These are phyloP conservation scores for Vitis amurensis DNA, from an alignment of 164 flowering plant genomes.

Conservation along the genomic window DNA sequence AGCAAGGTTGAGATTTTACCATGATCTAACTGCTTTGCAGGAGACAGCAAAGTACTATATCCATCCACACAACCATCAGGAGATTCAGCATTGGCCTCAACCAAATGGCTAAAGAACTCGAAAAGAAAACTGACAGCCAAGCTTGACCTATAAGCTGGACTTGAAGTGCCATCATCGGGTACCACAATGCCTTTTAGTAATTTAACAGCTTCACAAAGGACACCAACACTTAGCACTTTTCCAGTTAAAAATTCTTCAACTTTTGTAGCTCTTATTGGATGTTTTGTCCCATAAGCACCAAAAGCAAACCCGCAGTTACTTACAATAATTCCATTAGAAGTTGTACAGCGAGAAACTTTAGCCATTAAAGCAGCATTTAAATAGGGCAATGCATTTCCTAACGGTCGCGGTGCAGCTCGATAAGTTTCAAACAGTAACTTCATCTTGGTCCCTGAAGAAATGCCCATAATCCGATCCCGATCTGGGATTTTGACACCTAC, in stretches of 20 bases:
- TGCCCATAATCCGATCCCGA: slow-evolving; percentile 20
- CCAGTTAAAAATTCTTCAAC: slow-evolving; percentile 69
- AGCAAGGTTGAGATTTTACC: slow-evolving; percentile 27
- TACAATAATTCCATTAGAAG: slow-evolving; percentile 29
- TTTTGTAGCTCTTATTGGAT: slow-evolving; percentile 67
- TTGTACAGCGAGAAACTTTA: slow-evolving; percentile 36
- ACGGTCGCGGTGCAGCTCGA: slow-evolving; percentile 89
- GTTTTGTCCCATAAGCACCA: slow-evolving; percentile 81
- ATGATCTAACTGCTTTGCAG: slow-evolving; percentile 1
- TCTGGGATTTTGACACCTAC: slow-evolving; percentile 59
- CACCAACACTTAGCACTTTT: slow-evolving; percentile 35
- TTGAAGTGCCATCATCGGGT: slow-evolving; percentile 58
- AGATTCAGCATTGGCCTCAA: slow-evolving; percentile 9
- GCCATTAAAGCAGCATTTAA: slow-evolving; percentile 85
- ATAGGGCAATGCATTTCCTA: slow-evolving; percentile 84
- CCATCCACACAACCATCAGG: slow-evolving; percentile 21
- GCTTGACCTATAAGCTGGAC: slow-evolving; percentile 70
- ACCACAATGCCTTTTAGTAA: slow-evolving; percentile 47
- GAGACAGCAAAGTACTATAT: slow-evolving; percentile 1
- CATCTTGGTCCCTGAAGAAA: slow-evolving; percentile 16
- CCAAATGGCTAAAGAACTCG: slow-evolving; percentile 41
- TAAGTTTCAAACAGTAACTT: slow-evolving; percentile 70
- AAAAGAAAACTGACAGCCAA: slow-evolving; percentile 77
- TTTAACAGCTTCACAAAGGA: slow-evolving; percentile 56
- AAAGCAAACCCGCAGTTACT: slow-evolving; percentile 61